A percentile compares a stretch with the other conserved stretches of the same genome.
Evolutionary conservation across 2,329 filamentous ascomycete species (phyloP).

Genomic region (Fusarium sp.): DNA sequence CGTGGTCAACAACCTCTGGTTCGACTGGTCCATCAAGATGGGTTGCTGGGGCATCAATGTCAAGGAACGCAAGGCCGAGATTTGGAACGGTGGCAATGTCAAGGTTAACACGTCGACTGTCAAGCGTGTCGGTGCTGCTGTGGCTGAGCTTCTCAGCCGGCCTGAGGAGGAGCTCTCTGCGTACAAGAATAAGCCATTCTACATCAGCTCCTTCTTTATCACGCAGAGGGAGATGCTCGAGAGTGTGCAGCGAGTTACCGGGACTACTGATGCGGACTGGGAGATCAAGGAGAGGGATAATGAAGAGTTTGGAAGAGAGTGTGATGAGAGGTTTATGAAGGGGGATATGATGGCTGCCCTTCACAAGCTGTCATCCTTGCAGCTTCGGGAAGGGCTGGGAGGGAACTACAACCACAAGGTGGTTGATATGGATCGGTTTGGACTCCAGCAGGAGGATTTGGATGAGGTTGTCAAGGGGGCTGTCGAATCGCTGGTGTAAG

Average conservation of each 20-base stretch:
- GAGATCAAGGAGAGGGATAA: conserved; percentile 15
- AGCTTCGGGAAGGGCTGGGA: conserved; percentile 45
- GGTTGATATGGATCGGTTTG: conserved; percentile 41
- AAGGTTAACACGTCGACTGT: conserved; percentile 45
- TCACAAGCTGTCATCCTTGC: conserved; percentile 41
- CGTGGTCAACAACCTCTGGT: conserved; percentile 47
- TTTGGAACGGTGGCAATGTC: conserved; percentile 45
- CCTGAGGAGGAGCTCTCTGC: conserved; percentile 44
- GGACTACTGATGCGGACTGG: conserved; percentile 63
- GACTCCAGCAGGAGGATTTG: conserved; percentile 43
- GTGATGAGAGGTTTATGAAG: conserved; percentile 23
- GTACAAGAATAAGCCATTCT: conserved; percentile 51
- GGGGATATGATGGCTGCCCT: conserved; percentile 34
- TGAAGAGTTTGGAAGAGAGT: conserved; percentile 15
- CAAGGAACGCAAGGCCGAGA: conserved; percentile 40
- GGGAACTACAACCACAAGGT: conserved; percentile 48
- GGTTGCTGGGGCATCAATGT: conserved; percentile 48
- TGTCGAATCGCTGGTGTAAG: not conserved
- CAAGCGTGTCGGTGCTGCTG: conserved; percentile 47
- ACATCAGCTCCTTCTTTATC: conserved; percentile 64
- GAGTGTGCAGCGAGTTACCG: conserved; percentile 66
- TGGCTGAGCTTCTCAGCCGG: conserved; percentile 48
- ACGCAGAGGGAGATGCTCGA: conserved; percentile 72
- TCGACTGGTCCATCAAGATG: conserved; percentile 44
- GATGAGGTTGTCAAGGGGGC: conserved; percentile 39